These are phyloP conservation scores for Vitis riparia DNA, from an alignment of 164 flowering plant species.

Conservation along the genomic window DNA sequence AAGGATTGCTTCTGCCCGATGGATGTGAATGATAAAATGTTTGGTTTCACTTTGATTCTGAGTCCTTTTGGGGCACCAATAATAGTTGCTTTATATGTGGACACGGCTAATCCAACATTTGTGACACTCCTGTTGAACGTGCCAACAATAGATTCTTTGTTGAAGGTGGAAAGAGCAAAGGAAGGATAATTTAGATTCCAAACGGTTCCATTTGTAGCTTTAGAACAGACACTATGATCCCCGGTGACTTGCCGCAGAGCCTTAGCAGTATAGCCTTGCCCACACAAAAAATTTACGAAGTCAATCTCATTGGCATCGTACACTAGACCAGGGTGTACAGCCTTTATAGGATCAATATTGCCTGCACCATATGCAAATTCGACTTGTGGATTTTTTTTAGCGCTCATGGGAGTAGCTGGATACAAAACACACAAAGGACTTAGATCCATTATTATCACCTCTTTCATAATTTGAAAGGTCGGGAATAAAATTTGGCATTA, in stretches of 20 bases:
- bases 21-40: conserved; percentile 10
- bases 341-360: conserved; percentile 11
- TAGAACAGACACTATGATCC: background rate
- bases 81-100: conserved; percentile 5
- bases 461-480: background rate
- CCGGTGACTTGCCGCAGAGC: background rate
- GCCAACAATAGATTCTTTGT: background rate
- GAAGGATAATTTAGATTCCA: conserved; percentile 17
- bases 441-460: no score
- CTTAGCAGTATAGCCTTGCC: conserved; percentile 1
- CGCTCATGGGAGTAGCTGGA: conserved; percentile 9
- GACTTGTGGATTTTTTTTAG: background rate
- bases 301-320: conserved; percentile 10
- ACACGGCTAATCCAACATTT: conserved; percentile 4
- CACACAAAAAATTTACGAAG: conserved; percentile 15
- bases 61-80: background rate
- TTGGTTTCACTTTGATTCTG: conserved; percentile 10
- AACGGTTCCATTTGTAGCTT: background rate
- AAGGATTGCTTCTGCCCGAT: conserved; percentile 12
- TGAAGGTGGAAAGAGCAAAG: background rate
- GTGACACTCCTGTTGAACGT: background rate
- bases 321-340: conserved; percentile 14
- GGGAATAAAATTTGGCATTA: background rate
- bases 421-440: no score
- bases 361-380: conserved; percentile 22